Evolutionary conservation across 306 rosid species (phyloP).

Genomic region (Ammopiptanthus mongolicus): DNA sequence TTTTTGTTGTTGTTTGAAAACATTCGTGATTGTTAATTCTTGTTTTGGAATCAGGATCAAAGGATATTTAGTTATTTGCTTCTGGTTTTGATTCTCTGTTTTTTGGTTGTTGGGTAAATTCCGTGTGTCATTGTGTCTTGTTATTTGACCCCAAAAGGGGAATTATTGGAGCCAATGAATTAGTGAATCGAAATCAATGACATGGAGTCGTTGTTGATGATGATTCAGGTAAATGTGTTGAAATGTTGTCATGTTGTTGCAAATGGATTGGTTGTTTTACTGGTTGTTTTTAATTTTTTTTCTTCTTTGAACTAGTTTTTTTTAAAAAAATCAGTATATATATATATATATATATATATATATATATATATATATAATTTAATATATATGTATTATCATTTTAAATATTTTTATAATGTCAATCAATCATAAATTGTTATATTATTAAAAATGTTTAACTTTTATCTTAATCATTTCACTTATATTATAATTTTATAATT

Average conservation of each 20-base stretch:
- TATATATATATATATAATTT: too few species aligned
- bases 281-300: neutral
- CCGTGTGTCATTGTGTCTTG: neutral
- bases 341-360: too few species aligned
- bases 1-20: neutral
- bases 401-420: too few species aligned
- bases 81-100: neutral
- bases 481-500: too few species aligned
- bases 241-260: neutral
- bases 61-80: neutral
- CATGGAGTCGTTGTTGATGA: neutral
- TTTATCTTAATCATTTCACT: too few species aligned
- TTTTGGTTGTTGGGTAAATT: neutral
- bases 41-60: neutral
- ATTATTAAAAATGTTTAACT: too few species aligned
- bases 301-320: too few species aligned
- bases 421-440: too few species aligned
- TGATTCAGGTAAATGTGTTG: neutral
- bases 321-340: too few species aligned
- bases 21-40: neutral
- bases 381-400: too few species aligned
- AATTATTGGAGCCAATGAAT: neutral
- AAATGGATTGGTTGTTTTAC: neutral
- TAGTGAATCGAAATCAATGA: neutral
- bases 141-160: neutral